These are phyloP conservation scores for Grammothele lineata DNA, from an alignment of 768 basidiomycete genomes.

Conservation along the genomic window DNA sequence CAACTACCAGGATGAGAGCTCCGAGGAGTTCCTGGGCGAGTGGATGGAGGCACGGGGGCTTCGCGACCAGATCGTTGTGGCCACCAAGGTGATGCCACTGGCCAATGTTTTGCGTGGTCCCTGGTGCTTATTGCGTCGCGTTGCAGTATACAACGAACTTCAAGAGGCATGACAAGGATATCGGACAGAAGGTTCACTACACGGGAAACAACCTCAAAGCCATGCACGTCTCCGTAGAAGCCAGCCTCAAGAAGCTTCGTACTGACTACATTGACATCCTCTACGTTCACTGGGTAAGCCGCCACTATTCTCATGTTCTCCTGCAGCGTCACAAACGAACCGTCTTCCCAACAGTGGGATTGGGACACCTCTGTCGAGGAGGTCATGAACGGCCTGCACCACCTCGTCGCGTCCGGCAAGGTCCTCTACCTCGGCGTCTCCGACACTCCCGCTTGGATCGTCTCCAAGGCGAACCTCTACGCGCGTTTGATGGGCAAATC, in stretches of 20 bases:
- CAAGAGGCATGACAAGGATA: constrained; percentile 15
- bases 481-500: constrained; percentile 35
- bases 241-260: constrained; percentile 37
- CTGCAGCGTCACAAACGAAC: constrained; percentile 38
- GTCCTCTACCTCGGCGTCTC: constrained; percentile 33
- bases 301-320: constrained; percentile 37
- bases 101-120: no score
- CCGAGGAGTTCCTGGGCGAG: constrained; percentile 50
- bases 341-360: constrained; percentile 44
- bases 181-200: constrained; percentile 23
- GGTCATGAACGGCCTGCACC: constrained; percentile 50
- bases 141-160: constrained; percentile 23
- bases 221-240: constrained; percentile 30
- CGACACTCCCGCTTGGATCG: constrained; percentile 35
- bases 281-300: constrained; percentile 35
- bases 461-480: constrained; percentile 36
- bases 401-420: constrained; percentile 46
- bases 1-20: constrained; percentile 50
- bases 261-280: constrained; percentile 43
- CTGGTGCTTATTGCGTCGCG: not conserved
- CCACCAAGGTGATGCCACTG: constrained; percentile 34
- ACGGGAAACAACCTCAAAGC: constrained; percentile 38
- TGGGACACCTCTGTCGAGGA: constrained; percentile 50
- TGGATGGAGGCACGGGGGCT: constrained; percentile 42
- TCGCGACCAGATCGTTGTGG: constrained; percentile 46